Percentiles rank a stretch among this genome's conserved stretches.
These are phyloP conservation scores for Trametes cinnabarina DNA, from an alignment of 768 basidiomycete genomes.

Conservation along the genomic window DNA sequence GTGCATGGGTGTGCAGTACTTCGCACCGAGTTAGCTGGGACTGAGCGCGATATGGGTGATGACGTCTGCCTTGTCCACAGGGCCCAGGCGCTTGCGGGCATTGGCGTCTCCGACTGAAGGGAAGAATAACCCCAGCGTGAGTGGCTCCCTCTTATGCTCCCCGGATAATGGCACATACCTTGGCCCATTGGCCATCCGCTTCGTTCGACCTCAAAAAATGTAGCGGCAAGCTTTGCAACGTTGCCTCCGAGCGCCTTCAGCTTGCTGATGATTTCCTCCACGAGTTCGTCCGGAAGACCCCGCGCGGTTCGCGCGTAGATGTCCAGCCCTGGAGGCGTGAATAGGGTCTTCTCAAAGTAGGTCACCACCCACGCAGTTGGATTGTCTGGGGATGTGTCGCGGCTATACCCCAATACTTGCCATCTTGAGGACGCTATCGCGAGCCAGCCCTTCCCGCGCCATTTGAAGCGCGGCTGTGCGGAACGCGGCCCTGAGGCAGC, in stretches of 20 bases:
- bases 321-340: slow-evolving; percentile 45
- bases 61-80: background rate
- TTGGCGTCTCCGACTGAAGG: background rate
- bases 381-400: slow-evolving; percentile 1
- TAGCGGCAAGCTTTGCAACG: slow-evolving; percentile 20
- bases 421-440: slow-evolving; percentile 38
- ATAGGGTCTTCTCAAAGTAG: slow-evolving; percentile 43
- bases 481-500: background rate
- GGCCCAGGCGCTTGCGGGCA: background rate
- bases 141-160: too few species aligned
- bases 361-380: slow-evolving; percentile 27
- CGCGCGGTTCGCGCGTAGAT: slow-evolving; percentile 31
- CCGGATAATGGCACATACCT: background rate
- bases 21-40: background rate
- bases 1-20: too few species aligned
- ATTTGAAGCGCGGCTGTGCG: slow-evolving; percentile 30
- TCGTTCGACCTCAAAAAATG: slow-evolving; percentile 25
- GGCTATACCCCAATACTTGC: slow-evolving; percentile 39
- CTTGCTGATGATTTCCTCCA: slow-evolving; percentile 16
- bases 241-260: slow-evolving; percentile 23
- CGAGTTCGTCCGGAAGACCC: slow-evolving; percentile 17
- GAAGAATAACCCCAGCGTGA: too few species aligned
- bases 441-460: slow-evolving; percentile 39
- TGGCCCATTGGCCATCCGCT: slow-evolving; percentile 5
- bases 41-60: slow-evolving; percentile 2